Evolutionary conservation across 805 yeast species (phyloP), one percentile per base, ranked within the genome.

Genomic region (Wickerhamiella lipophila): DNA sequence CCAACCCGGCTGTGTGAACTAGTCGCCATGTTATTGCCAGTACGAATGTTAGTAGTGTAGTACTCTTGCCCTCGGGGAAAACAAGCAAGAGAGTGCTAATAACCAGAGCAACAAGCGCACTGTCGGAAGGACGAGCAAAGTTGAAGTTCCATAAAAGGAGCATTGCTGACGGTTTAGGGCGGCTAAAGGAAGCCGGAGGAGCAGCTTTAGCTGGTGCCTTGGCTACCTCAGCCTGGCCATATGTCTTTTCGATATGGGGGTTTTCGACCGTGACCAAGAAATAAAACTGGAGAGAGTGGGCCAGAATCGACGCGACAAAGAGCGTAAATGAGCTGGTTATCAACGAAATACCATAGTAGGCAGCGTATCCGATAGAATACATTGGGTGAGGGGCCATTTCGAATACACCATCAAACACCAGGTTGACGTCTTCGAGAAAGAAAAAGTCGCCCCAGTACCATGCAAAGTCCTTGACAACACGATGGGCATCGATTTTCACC

Each of bases 371-470:
- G 50, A 85, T 81, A 0, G 94, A 82, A 63, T 84, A 84, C 95
- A 84, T 84, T 47, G 95, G 95, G 60, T 84, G 95, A 16, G 95
- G 95, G 13, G 87, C 84, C 72, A 84, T 74, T 63, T 84, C 89
- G 63, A 83, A 84, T 8, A 84, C 92, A 38, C 94, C 95, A 62
- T 85, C 94, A 64, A 84, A 84, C 26, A 83, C 80, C 57, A 84
- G 71, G 51, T 81, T 80, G 39, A 71, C 64, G 50, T 76, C 78
- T 60, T 82, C 83, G 49, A 86, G 68, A 66, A 84, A 84, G 72
- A 84, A 84, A 66, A 84, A 84, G 64, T 85, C 95, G 23, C 95
- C 95, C 95, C 95, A 84, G 64, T 84, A 84, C 95, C 95, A 84
- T 9, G 95, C 95, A 61, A 79, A 84, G 60, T 84, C 95, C 62